Evolutionary conservation across 2,329 filamentous ascomycete species (phyloP), one percentile per base, ranked within the genome.

Genomic region (Paraphaeosphaeria sporulosa): DNA sequence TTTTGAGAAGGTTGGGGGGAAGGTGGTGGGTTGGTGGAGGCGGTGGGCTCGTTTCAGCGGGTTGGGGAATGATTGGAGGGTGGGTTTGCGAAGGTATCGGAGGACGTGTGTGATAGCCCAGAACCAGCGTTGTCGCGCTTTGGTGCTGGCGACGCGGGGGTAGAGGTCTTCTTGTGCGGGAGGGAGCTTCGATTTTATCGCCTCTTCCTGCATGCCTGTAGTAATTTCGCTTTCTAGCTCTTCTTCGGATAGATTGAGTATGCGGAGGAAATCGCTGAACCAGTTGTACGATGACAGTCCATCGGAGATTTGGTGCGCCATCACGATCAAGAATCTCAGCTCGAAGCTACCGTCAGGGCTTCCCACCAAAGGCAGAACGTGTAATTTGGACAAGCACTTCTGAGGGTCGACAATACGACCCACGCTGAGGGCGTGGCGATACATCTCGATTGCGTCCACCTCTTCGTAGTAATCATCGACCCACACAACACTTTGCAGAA

Each of bases 141-240:
- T 56, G 23, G 64, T 78, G 34, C 80, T 79, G 1, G 67, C 47
- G 0, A 82, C 72, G 0, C 61, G 65, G 1, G 81, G 80, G 51
- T 83, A 84, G 0, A 82, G 61, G 21, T 81, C 80, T 70, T 84
- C 82, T 68, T 84, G 81, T 1, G 81, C 79, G 1, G 73, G 71
- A 3, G 81, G 81, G 0, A 83, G 68, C 19, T 69, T 69, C 6
- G 44, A 48, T n/a, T 52, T 52, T 4, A 82, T 67, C 7, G 57
- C 59, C 2, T 66, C 57, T 3, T 46, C 30, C 0, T 47, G 25
- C 12, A 64, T 38, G 4, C 58, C 47, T 0, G 38, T 9, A 0
- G 30, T 32, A 17, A 73, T 67, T 0, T 67, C 61, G 2, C 47
- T 36, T 19, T 64, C 30, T 10, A 72, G 61, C 0, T 57, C 32